Conservation (phyloP, 805 yeast species). For the Starmerella geochares region DNA sequence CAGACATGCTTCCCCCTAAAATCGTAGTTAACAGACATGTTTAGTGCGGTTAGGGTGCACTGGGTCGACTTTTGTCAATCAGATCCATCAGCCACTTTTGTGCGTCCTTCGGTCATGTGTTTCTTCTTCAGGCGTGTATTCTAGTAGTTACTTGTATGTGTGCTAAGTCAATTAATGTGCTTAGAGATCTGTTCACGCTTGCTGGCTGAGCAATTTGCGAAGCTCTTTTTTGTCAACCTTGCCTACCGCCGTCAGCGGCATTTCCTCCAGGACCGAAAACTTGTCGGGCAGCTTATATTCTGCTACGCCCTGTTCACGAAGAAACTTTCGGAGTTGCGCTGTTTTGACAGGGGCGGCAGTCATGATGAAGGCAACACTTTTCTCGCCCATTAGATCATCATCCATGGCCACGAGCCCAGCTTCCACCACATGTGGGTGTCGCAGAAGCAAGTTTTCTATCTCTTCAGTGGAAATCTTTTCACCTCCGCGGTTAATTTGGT, state of each 20-base stretch:
- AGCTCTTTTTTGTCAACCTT: slow-evolving; percentile 18
- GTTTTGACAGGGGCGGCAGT: slow-evolving; percentile 12
- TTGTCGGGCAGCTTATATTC: slow-evolving; percentile 20
- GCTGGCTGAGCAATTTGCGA: not conserved
- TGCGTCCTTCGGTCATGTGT: not conserved
- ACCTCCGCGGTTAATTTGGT: slow-evolving; percentile 21
- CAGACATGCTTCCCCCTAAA: slow-evolving; percentile 7
- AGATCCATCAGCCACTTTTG: not conserved
- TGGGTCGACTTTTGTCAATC: not conserved
- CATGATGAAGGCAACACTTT: slow-evolving; percentile 18
- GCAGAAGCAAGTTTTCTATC: slow-evolving; percentile 17
- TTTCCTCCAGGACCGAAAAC: slow-evolving; percentile 11
- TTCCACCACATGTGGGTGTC: slow-evolving; percentile 16
- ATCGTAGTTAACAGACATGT: slow-evolving; percentile 13
- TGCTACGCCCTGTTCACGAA: slow-evolving; percentile 20
- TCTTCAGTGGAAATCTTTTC: slow-evolving; percentile 18
- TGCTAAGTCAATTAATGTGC: too few species aligned
- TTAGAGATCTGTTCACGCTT: not conserved
- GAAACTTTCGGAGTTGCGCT: slow-evolving; percentile 12
- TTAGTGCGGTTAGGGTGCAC: not conserved
- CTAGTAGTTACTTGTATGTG: not conserved
- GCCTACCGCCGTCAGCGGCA: slow-evolving; percentile 20
- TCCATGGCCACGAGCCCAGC: slow-evolving; percentile 19
- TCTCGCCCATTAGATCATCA: slow-evolving; percentile 19
- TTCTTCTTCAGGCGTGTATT: too few species aligned